Evolutionary conservation across 768 basidiomycete genomes (phyloP).

Genomic region (Amyloporia xantha): DNA sequence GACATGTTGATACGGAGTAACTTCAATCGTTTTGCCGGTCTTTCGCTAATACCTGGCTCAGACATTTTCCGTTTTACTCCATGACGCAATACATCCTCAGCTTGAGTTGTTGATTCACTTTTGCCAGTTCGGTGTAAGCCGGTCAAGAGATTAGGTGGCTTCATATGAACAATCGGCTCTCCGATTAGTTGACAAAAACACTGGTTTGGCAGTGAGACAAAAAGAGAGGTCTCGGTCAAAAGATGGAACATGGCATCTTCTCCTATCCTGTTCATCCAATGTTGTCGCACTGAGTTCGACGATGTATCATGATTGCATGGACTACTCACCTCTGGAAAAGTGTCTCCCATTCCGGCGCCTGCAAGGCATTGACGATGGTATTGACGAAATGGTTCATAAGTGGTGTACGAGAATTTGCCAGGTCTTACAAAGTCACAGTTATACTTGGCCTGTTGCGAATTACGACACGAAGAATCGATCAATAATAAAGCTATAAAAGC

Average conservation of each 20-base stretch:
- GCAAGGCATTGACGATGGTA: constrained; percentile 64
- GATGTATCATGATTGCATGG: not conserved
- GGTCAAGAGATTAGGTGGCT: constrained; percentile 7
- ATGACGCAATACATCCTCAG: not conserved
- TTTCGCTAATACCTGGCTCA: constrained; percentile 1
- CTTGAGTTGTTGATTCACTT: too few species aligned
- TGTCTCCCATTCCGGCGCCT: constrained; percentile 58
- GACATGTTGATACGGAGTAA: not conserved
- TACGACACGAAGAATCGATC: too few species aligned
- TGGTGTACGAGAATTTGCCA: constrained; percentile 28
- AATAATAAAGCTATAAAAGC: not conserved
- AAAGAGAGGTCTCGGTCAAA: constrained; percentile 67
- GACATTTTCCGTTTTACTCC: constrained; percentile 7
- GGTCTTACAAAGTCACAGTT: not conserved
- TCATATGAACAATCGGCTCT: constrained; percentile 47
- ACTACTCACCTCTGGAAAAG: constrained; percentile 49
- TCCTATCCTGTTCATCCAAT: constrained; percentile 51
- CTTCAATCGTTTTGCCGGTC: constrained; percentile 25
- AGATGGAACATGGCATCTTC: constrained; percentile 73
- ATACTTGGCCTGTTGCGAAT: constrained; percentile 7
- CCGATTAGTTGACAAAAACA: constrained; percentile 85
- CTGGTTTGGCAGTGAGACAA: constrained; percentile 71
- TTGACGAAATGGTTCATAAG: constrained; percentile 63
- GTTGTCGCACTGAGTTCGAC: not conserved
- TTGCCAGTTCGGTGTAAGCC: not conserved